These are phyloP conservation scores for Xylaria sp. DNA, from an alignment of 2,329 filamentous ascomycete genomes.

Conservation along the genomic window DNA sequence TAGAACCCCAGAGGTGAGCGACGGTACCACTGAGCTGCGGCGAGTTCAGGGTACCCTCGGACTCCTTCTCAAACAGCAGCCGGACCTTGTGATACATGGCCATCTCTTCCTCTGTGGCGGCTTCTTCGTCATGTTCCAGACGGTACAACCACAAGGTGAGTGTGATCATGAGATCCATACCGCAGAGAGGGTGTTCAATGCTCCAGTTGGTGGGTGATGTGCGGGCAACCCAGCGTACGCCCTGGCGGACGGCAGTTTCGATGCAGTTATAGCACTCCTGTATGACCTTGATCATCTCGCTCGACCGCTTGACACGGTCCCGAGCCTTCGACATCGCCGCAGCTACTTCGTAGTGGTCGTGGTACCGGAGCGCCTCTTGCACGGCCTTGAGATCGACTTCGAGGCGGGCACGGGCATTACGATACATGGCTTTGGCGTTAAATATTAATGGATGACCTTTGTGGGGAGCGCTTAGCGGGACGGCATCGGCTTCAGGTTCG, in stretches of 20 bases:
- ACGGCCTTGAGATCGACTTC: conserved; percentile 96
- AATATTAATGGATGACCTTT: conserved; percentile 97
- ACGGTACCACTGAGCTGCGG: conserved; percentile 92
- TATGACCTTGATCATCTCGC: conserved; percentile 98
- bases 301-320: conserved; percentile 91
- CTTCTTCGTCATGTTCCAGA: conserved; percentile 98
- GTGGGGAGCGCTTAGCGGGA: conserved; percentile 92
- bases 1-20: conserved; percentile 93
- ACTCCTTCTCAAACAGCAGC: conserved; percentile 89
- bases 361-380: conserved; percentile 95
- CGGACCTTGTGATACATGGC: conserved; percentile 94
- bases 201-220: conserved; percentile 99
- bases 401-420: conserved; percentile 89
- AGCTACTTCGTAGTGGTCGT: conserved; percentile 96
- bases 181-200: conserved; percentile 95
- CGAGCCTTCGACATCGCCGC: conserved; percentile 95
- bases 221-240: conserved; percentile 97
- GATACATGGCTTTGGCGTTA: conserved; percentile 97
- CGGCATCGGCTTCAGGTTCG: conserved; percentile 87
- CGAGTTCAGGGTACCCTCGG: conserved; percentile 80
- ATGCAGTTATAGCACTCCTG: conserved; percentile 98
- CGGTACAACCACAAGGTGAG: conserved; percentile 98
- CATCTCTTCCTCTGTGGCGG: conserved; percentile 82
- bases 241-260: conserved; percentile 92
- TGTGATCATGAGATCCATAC: conserved; percentile 97